Evolutionary conservation across 768 basidiomycete genomes (phyloP), one percentile per base, ranked within the genome.

Genomic region (Infundibulicybe gibba): DNA sequence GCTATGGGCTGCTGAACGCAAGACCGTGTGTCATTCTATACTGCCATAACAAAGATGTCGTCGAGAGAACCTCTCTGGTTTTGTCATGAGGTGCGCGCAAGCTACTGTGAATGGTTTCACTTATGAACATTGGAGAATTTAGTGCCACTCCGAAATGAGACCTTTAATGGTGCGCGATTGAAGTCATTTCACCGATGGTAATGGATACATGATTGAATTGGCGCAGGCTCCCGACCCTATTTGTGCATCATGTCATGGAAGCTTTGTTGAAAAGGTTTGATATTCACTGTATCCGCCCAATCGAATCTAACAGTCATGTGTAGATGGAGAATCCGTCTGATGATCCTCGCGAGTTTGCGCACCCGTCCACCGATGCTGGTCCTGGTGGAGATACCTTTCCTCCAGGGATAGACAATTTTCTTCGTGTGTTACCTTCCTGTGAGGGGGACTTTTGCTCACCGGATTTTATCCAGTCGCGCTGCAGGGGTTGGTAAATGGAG

Each of bases 91-190:
- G 87, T 83, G 37, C 13, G 68, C 60, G 13, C 32, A 5, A 45
- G 15, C 35, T 32, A 8, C 45, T 6, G 11, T 35, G 25, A 41
- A 6, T 44, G 14, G 41, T 25, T 21, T 21, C 14, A 16, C 43
- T 54, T 38, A 55, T 52, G 43, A 43, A 47, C 41, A 37, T 45
- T 25, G 25, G 25, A 8, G 8, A 25, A n/a, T 14, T 32, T 58
- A 94, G 92, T 95, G 93, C 60, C 76, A 83, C 61, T 82, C 87
- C 44, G 90, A 94, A 67, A 94, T 90, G 90, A 71, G 85, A 44
- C 90, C 92, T 1, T 68, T 93, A 40, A 90, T 88, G 87, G 90
- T 91, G 53, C 34, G 73, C 57, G 35, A 52, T 32, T 42, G 15
- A 21, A 33, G 49, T 21, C 45, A 43, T 34, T 49, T 43, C 31